Evolutionary conservation across 2,329 filamentous ascomycete genomes (phyloP), one percentile per base, ranked within the genome.

Genomic region (Teratosphaeria zuluensis): DNA sequence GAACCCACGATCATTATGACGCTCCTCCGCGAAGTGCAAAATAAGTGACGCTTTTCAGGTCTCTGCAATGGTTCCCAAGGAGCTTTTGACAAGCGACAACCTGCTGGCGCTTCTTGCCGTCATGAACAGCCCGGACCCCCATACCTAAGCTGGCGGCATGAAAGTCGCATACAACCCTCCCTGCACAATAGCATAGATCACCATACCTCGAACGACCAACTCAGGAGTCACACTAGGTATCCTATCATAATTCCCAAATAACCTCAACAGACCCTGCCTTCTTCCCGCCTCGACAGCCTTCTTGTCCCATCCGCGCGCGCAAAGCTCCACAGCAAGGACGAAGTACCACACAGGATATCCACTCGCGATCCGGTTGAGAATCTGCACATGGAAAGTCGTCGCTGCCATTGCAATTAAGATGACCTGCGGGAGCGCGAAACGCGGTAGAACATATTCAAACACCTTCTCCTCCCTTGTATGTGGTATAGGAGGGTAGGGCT

Each of bases 261-360:
- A 53, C 9, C 58, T 46, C 14, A 52, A 53, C 28, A 58, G 24
- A 19, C 56, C 48, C 32, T 56, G 14, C 48, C 9, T 51, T 32
- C 14, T 46, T 35, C 53, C 53, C 12, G n/a, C 35, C 51, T 35
- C 7, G 21, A 31, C 54, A 31, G 58, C 59, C 19, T 53, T 53
- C 28, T 33, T n/a, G 8, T 30, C 42, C 42, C 46, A 52, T 11
- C 31, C 42, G 5, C 51, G 19, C 4, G 19, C 19, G 54, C 3
- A 74, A 6, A 62, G 62, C 32, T 71, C 73, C 3, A 74, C 75
- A 0, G 88, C 89, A 46, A 95, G 71, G 79, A 87, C 90, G 79
- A 88, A 86, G 70, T 96, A 94, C 90, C 91, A 96, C 19, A 94
- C 74, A 1, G 91, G 89, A 72, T 92, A 96, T 0, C 86, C 92